Evolutionary conservation across 352 stramenopile genomes (phyloP).

Genomic region (Phytophthora syringae): DNA sequence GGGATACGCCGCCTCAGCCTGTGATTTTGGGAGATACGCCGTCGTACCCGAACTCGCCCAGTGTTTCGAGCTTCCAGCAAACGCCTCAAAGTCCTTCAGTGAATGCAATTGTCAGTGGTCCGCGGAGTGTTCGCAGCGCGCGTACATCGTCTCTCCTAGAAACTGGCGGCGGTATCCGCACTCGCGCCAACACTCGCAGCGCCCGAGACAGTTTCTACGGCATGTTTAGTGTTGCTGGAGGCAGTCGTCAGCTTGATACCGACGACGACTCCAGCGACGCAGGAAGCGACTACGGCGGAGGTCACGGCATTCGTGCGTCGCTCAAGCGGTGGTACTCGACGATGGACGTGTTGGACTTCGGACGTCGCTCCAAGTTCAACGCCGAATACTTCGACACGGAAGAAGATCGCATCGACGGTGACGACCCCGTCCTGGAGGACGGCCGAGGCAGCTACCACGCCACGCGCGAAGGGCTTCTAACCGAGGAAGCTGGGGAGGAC

Average conservation of each 20-base stretch:
- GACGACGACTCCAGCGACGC: slow-evolving; percentile 48
- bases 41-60: slow-evolving; percentile 74
- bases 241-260: slow-evolving; percentile 32
- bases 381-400: slow-evolving; percentile 81
- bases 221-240: slow-evolving; percentile 34
- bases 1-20: slow-evolving; percentile 42
- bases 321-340: slow-evolving; percentile 81
- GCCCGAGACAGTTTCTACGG: slow-evolving; percentile 42
- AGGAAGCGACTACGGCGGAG: slow-evolving; percentile 57
- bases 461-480: slow-evolving; percentile 36
- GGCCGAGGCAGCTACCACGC: slow-evolving; percentile 50
- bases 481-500: slow-evolving; percentile 30
- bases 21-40: slow-evolving; percentile 47
- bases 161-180: slow-evolving; percentile 20
- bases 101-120: slow-evolving; percentile 22
- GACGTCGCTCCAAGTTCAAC: slow-evolving; percentile 78
- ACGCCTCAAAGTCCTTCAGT: slow-evolving; percentile 52
- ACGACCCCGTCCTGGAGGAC: slow-evolving; percentile 72
- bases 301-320: slow-evolving; percentile 57
- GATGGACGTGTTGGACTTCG: slow-evolving; percentile 74
- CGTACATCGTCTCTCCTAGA: slow-evolving; percentile 33
- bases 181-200: slow-evolving; percentile 35
- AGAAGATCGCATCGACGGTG: slow-evolving; percentile 50
- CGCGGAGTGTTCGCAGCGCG: slow-evolving; percentile 34
- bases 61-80: slow-evolving; percentile 60